Percentiles rank a stretch among this genome's conserved stretches.
phyloP scores from a whole-genome alignment of 1,139 yeast genomes.

The Candida anutae region DNA sequence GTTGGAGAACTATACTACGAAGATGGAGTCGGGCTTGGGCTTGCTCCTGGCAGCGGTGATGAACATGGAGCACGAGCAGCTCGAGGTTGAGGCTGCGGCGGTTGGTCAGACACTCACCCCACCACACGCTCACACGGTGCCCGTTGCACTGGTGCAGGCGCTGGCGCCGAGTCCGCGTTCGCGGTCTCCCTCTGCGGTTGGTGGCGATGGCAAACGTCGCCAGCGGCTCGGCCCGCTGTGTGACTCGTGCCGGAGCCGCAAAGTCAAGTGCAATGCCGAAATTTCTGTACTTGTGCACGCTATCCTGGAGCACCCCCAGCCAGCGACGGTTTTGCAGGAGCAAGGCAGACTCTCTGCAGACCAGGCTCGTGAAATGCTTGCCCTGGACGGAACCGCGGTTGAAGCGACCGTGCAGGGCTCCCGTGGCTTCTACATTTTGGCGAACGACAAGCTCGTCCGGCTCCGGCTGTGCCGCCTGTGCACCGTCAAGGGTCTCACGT shows the following conservation, averaged over 20 bases:
- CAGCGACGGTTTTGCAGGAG: too few relatives aligned
- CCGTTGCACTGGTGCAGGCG: not conserved
- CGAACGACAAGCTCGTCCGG: constrained; percentile 35
- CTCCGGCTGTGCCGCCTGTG: constrained; percentile 47
- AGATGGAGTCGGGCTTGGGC: constrained; percentile 8
- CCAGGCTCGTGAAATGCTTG: constrained; percentile 1
- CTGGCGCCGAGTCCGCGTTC: constrained; percentile 3
- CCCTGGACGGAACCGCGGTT: constrained; percentile 1
- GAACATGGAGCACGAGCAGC: too few relatives aligned
- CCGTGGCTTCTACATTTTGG: constrained; percentile 9
- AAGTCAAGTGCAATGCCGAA: constrained; percentile 70
- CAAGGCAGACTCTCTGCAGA: constrained; percentile 1
- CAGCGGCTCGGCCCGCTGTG: constrained; percentile 74
- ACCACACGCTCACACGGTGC: too few relatives aligned
- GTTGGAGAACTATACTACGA: constrained; percentile 1
- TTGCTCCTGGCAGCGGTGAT: constrained; percentile 9
- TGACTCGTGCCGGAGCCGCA: constrained; percentile 62
- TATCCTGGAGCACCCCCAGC: constrained; percentile 1
- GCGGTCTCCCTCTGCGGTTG: constrained; percentile 2
- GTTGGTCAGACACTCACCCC: too few relatives aligned
- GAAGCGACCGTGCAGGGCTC: constrained; percentile 1
- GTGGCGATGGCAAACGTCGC: constrained; percentile 31
- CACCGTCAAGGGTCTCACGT: constrained; percentile 31
- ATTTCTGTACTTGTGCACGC: constrained; percentile 19
- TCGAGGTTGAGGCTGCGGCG: too few relatives aligned